A percentile compares a stretch with the other conserved stretches of the same genome.
These are phyloP conservation scores for Puccinia sorghi DNA, from an alignment of 1,284 basidiomycete genomes.

Conservation along the genomic window DNA sequence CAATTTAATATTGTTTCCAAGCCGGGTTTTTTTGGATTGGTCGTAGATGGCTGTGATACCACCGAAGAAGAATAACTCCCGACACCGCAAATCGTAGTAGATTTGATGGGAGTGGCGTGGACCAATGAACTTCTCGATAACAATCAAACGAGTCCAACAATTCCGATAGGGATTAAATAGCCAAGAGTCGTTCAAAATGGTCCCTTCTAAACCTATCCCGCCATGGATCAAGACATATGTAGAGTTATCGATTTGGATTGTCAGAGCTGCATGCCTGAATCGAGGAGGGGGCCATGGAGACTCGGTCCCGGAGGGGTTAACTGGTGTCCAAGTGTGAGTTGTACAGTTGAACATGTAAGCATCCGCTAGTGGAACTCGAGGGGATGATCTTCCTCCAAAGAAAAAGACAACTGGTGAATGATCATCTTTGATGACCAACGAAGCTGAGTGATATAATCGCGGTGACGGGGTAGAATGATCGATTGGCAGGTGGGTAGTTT, in stretches of 20 bases:
- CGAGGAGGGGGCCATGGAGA: conserved; percentile 28
- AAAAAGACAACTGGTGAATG: conserved; percentile 20
- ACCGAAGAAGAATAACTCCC: conserved; percentile 34
- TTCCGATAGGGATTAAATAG: conserved; percentile 32
- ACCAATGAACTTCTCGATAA: conserved; percentile 21
- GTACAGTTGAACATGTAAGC: conserved; percentile 22
- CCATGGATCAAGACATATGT: conserved; percentile 41
- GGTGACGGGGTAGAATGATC: conserved; percentile 30
- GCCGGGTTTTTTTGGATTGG: not conserved
- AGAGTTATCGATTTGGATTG: conserved; percentile 14
- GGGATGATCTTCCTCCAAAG: conserved; percentile 39
- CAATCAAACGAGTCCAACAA: conserved; percentile 18
- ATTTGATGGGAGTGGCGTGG: conserved; percentile 49
- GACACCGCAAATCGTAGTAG: conserved; percentile 10
- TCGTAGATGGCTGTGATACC: conserved; percentile 23
- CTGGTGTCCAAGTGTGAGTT: conserved; percentile 10
- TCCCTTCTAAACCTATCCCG: conserved; percentile 37
- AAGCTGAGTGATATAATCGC: conserved; percentile 36
- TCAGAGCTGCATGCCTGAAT: conserved; percentile 37
- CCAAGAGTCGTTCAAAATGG: conserved; percentile 32
- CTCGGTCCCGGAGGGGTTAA: not conserved
- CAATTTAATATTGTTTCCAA: conserved; percentile 42
- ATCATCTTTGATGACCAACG: not conserved
- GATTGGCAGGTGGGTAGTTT: conserved; percentile 23
- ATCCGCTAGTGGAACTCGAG: conserved; percentile 33